Percentiles rank a stretch among this genome's conserved stretches.
These are phyloP conservation scores for Alternaria metachromatica DNA, from an alignment of 2,329 filamentous ascomycete genomes.

Conservation along the genomic window DNA sequence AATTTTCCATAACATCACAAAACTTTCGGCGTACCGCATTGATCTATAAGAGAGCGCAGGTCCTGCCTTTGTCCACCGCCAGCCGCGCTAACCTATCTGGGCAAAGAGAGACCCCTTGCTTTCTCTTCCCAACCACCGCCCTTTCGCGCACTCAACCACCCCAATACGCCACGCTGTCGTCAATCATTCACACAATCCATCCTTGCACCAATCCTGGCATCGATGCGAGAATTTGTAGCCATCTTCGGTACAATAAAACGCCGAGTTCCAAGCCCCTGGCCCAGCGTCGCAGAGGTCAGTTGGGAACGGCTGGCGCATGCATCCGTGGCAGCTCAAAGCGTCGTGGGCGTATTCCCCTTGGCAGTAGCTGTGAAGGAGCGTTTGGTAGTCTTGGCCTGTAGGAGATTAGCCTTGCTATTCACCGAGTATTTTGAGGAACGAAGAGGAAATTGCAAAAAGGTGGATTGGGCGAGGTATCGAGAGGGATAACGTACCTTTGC, in stretches of 20 bases:
- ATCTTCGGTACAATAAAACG: conserved; percentile 19
- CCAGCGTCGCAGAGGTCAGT: conserved; percentile 19
- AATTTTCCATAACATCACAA: not conserved
- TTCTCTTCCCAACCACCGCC: not conserved
- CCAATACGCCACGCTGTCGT: not conserved
- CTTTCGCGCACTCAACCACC: not conserved
- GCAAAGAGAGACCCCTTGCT: not conserved
- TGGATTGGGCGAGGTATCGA: not conserved
- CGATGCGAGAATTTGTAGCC: conserved; percentile 12
- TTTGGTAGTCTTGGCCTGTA: conserved; percentile 20
- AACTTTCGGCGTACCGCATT: fast-evolving
- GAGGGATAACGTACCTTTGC: conserved; percentile 8
- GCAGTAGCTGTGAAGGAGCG: conserved; percentile 26
- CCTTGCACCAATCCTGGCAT: conserved; percentile 13
- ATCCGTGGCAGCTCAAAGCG: conserved; percentile 23
- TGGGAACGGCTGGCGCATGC: conserved; percentile 16
- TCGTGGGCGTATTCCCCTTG: conserved; percentile 20
- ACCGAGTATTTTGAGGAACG: fast-evolving
- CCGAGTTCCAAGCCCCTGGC: conserved; percentile 18
- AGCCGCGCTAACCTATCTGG: not conserved
- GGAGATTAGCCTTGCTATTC: not conserved
- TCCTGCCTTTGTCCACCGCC: not conserved
- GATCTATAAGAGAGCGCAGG: not conserved
- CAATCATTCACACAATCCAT: not conserved
- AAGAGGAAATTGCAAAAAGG: not conserved